Evolutionary conservation across 805 yeast genomes (phyloP), one percentile per base, ranked within the genome.

Genomic region (Candida silvatica): DNA sequence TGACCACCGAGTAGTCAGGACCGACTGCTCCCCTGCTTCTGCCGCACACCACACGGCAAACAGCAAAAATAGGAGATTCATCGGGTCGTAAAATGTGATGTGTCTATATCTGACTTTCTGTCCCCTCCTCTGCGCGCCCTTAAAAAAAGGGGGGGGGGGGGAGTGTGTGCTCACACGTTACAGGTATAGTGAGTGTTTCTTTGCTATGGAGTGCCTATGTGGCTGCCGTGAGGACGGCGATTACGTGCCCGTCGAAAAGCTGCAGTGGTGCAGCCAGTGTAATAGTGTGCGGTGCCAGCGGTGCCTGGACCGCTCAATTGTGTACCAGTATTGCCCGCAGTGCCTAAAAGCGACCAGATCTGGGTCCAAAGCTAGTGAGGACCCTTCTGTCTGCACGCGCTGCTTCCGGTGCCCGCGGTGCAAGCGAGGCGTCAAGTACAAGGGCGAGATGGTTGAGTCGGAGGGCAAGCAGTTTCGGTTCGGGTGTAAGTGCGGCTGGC

Each of bases 381-480:
- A n/a, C n/a, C 1, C 36, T 29, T 2, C 30, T 34, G 23, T 62
- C 66, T 33, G 28, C 45, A 1, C 44, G 52, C 33, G 47, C 34
- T 62, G 67, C 31, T 62, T 56, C 38, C 38, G 23, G 4, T 62
- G 67, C 39, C 66, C 67, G 1, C 14, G 25, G 3, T 61, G 66
- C 34, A 12, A 22, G 24, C 12, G 24, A 7, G 12, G 12, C 11
- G 11, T 22, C 11, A 12, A 22, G 24, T 8, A 22, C 11, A 12
- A 12, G 24, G 24, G 7, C 7, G 12, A 22, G 24, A 22, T 12
- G 24, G 24, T 22, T 8, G 24, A 22, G n/a, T n/a, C n/a, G n/a
- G n/a, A n/a, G n/a, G 52, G 54, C 12, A 68, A 66, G 41, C 36
- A 51, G 3, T 69, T 69, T 39, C 36, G 34, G 6, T 66, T 70